Conservation (phyloP, 1,284 basidiomycete species). For the Amylostereum areolatum region DNA sequence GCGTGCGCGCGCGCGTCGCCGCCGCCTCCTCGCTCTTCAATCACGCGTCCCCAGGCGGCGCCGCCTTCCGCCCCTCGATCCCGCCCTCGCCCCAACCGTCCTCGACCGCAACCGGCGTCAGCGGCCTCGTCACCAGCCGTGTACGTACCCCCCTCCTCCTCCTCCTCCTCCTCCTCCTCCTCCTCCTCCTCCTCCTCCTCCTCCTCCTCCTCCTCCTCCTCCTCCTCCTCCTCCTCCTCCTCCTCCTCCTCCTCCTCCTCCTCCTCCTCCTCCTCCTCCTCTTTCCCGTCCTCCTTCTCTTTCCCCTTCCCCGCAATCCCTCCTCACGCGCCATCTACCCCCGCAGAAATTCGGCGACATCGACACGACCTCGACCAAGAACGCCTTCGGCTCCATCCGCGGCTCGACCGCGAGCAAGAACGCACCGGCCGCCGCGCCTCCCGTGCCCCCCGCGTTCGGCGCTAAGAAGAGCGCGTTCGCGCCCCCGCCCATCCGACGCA, state of each 20-base stretch:
- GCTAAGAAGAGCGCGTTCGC: slow-evolving; percentile 39
- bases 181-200: background rate
- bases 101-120: background rate
- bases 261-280: background rate
- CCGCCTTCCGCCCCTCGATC: background rate
- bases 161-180: background rate
- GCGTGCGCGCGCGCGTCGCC: background rate
- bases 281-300: background rate
- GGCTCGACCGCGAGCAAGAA: slow-evolving; percentile 35
- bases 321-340: background rate
- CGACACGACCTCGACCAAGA: slow-evolving; percentile 47
- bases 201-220: background rate
- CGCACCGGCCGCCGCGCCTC: slow-evolving; percentile 29
- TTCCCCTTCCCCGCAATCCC: background rate
- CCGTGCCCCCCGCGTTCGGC: slow-evolving; percentile 42
- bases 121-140: too few species aligned
- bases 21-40: background rate
- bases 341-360: slow-evolving; percentile 53
- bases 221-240: background rate
- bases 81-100: background rate
- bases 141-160: too few species aligned
- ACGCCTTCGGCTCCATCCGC: slow-evolving; percentile 43
- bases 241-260: background rate
- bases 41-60: too few species aligned
- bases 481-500: slow-evolving; percentile 47